Evolutionary conservation across 1,284 basidiomycete species (phyloP), one percentile per base, ranked within the genome.

Genomic region (Pyrrhoderma noxium): DNA sequence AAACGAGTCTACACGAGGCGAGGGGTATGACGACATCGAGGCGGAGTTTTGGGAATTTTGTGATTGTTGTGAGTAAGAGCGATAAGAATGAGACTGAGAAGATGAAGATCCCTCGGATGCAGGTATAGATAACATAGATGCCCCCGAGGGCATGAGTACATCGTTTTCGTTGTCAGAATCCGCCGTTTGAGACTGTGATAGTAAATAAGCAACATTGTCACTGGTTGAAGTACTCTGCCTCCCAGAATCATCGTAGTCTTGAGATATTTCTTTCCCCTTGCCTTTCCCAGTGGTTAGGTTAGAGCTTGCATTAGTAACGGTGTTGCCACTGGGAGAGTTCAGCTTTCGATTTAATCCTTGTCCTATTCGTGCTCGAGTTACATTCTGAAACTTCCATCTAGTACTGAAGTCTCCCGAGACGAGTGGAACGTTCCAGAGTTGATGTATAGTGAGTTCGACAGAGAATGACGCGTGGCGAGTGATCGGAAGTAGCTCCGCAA

Each of bases 361-460:
- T 31, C 64, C 63, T 8, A 71, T 47, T 5, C 27, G 27, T 35
- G 51, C 35, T 2, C 72, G 61, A 16, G 66, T 65, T 13, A 79
- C 78, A 57, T 80, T 73, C 67, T 82, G 85, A 67, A 90, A 77
- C 63, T 80, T 83, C 88, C 88, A 91, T 45, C 76, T 73, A 36
- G 85, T 76, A 13, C 73, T 79, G 61, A 91, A 91, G 60, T 87
- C 75, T 56, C 89, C 89, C 37, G 70, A 68, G 45, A 90, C 79
- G 55, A 89, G 76, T 0, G 89, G 88, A 0, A 92, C 81, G 60
- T 81, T 85, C 39, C 77, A 73, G 25, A 91, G 74, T 59, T 89
- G 79, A 64, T 89, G 85, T 40, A 91, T 74, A 31, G 72, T 71
- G 43, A 91, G 63, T 14, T 72, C 69, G 23, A 82, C 79, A 51